Base-by-base conservation (phyloP, 441 rosid species). In the Erodium moschatum region DNA sequence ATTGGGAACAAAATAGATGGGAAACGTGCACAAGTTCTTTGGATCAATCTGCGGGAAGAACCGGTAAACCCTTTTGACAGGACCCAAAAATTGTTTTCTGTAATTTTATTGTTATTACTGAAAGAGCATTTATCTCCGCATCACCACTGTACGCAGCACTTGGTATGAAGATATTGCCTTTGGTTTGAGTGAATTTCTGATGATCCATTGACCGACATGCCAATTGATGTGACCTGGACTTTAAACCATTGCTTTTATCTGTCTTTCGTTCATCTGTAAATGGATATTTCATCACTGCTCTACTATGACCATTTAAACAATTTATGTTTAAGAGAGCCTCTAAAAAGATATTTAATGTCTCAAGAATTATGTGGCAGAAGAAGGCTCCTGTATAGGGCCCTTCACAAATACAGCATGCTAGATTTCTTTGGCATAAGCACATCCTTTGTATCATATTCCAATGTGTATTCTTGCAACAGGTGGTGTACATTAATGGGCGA, bases 1-100 rank as follows among this genome's bases (percentile, higher is more conserved):
- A 84, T 89, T 66, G 91, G 97, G 46, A 89, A 91, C 38, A 85
- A 81, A 56, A 85, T 82, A 68, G 91, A 85, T 15, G 85, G 84
- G 67, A 83, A 78, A 70, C 82, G 76, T 75, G 84, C 81, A 3
- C 76, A 80, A 75, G 84, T 89, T 80, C 87, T 91, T 68, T 94
- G 97, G 99, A 83, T 94, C 80, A 89, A 83, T 77, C 99, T 94
- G 67, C 92, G 97, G 0, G 99, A 91, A 79, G 99, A 94, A 78
- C 97, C 97, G 80, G 97, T 91, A 94, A 69, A 66, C 60, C 62
- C 50, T 42, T 71, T 54, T 27, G 31, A 63, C 33, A 40, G 40
- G 8, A 1, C 21, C 15, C 46, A 7, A 13, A 38, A 2, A 5
- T 38, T 38, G 9, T 38, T 38, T 38, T 64, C 40, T 68, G 61